phyloP scores from a whole-genome alignment of 176 grass and related monocot species.

The Metroxylon sagu region DNA sequence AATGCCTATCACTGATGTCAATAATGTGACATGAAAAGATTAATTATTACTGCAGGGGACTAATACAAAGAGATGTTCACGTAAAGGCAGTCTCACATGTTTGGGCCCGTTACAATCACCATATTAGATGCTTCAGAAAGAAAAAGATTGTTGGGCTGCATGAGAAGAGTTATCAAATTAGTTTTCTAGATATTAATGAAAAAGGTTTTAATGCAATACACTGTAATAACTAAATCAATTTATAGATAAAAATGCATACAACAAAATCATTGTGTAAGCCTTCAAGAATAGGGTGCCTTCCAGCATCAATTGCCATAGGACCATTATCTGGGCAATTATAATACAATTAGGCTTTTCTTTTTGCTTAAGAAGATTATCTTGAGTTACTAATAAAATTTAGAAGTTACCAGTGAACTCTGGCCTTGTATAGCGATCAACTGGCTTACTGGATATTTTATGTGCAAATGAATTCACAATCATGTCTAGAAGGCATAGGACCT shows the following conservation, averaged over 20 bases:
- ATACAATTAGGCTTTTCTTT: background rate
- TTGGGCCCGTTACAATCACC: constrained; percentile 92
- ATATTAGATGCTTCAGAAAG: constrained; percentile 98
- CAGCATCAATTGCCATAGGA: constrained; percentile 90
- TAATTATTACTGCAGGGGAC: too few relatives aligned
- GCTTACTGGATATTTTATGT: constrained; percentile 76
- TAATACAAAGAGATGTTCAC: too few relatives aligned
- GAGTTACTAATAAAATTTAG: background rate
- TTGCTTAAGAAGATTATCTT: background rate
- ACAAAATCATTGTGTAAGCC: constrained; percentile 72
- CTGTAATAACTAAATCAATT: too few relatives aligned
- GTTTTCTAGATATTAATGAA: too few relatives aligned
- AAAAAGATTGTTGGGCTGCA: constrained; percentile 87
- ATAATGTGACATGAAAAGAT: background rate
- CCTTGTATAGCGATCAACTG: constrained; percentile 65
- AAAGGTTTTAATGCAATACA: too few relatives aligned
- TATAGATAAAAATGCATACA: constrained; percentile 28
- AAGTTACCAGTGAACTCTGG: constrained; percentile 73
- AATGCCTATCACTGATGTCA: constrained; percentile 7
- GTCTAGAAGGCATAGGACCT: constrained; percentile 81
- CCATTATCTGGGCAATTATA: constrained; percentile 52
- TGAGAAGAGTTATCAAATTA: background rate
- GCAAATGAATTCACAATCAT: constrained; percentile 99
- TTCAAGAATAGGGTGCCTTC: constrained; percentile 91
- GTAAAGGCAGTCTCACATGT: constrained; percentile 48